phyloP scores from a whole-genome alignment of 192 early-diverging fungal species.

The Entomortierella lignicola region DNA sequence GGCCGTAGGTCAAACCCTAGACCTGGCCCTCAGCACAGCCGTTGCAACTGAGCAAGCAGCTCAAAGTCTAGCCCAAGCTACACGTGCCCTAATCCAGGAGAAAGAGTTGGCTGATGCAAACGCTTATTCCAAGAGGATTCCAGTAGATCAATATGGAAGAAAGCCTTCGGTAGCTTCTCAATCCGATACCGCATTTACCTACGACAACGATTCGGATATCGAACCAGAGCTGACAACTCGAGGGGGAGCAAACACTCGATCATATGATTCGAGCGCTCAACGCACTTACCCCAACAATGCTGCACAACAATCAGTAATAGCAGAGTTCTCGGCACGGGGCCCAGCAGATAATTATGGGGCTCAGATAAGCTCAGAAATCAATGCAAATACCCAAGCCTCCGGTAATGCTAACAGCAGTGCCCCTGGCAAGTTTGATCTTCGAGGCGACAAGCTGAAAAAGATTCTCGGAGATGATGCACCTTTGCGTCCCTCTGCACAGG shows the following conservation, averaged over 20 bases:
- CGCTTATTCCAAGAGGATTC: background rate
- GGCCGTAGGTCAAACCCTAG: slow-evolving; percentile 49
- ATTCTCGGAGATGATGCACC: slow-evolving; percentile 68
- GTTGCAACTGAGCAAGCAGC: slow-evolving; percentile 18
- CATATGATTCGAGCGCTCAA: background rate
- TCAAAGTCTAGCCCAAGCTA: slow-evolving; percentile 33
- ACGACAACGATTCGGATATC: slow-evolving; percentile 51
- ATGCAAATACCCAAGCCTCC: background rate
- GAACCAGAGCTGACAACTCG: slow-evolving; percentile 30
- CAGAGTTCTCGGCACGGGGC: background rate
- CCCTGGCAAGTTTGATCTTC: slow-evolving; percentile 30
- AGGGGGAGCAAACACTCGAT: background rate
- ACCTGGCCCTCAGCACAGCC: slow-evolving; percentile 33
- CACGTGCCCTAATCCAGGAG: slow-evolving; percentile 39
- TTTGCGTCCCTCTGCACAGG: slow-evolving; percentile 35
- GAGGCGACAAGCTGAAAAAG: slow-evolving; percentile 62
- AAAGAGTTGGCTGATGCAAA: slow-evolving; percentile 37
- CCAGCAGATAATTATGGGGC: slow-evolving; percentile 4
- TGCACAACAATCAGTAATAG: slow-evolving; percentile 10
- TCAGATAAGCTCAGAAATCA: slow-evolving; percentile 1
- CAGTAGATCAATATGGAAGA: slow-evolving; percentile 4
- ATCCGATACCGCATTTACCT: slow-evolving; percentile 13
- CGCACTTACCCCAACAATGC: slow-evolving; percentile 7
- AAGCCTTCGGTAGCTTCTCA: slow-evolving; percentile 1
- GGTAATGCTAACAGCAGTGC: slow-evolving; percentile 26